These are phyloP conservation scores for Lipomyces yamadae DNA, from an alignment of 805 yeast species.

Conservation along the genomic window DNA sequence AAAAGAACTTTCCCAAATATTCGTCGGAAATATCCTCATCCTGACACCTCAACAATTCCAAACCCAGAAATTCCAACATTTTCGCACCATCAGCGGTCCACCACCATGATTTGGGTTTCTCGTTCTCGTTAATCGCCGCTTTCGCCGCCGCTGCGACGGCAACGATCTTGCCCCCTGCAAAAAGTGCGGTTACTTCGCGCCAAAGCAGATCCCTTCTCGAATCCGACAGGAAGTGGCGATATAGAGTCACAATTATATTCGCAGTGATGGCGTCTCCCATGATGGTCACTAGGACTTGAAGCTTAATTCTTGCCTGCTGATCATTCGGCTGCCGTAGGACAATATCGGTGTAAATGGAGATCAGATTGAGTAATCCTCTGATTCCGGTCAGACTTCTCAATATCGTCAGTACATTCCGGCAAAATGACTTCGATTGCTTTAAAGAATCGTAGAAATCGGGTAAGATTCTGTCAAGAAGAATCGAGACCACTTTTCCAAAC, in stretches of 20 bases:
- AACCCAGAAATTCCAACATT: slow-evolving; percentile 16
- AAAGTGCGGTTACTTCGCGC: slow-evolving; percentile 21
- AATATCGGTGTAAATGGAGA: neutral
- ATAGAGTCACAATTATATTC: slow-evolving; percentile 8
- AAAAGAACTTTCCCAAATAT: slow-evolving; percentile 13
- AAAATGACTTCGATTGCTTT: neutral
- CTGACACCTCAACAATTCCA: slow-evolving; percentile 6
- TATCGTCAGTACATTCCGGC: neutral
- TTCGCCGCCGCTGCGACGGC: slow-evolving; percentile 16
- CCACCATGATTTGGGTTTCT: slow-evolving; percentile 12
- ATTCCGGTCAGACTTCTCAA: slow-evolving; percentile 18
- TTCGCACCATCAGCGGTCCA: slow-evolving; percentile 26
- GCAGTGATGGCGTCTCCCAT: neutral
- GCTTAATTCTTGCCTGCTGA: neutral
- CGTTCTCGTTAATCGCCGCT: neutral
- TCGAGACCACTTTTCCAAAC: slow-evolving; percentile 12
- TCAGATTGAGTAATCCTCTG: slow-evolving; percentile 5
- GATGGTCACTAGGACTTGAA: slow-evolving; percentile 2
- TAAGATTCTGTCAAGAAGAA: slow-evolving; percentile 13
- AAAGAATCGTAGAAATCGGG: slow-evolving; percentile 14
- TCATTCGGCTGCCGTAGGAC: slow-evolving; percentile 14
- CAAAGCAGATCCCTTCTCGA: slow-evolving; percentile 11
- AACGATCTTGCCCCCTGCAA: slow-evolving; percentile 25
- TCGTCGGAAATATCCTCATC: neutral
- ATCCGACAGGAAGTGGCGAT: slow-evolving; percentile 5